phyloP scores from a whole-genome alignment of 129 eudicot genomes.

The Artemisia argyi region DNA sequence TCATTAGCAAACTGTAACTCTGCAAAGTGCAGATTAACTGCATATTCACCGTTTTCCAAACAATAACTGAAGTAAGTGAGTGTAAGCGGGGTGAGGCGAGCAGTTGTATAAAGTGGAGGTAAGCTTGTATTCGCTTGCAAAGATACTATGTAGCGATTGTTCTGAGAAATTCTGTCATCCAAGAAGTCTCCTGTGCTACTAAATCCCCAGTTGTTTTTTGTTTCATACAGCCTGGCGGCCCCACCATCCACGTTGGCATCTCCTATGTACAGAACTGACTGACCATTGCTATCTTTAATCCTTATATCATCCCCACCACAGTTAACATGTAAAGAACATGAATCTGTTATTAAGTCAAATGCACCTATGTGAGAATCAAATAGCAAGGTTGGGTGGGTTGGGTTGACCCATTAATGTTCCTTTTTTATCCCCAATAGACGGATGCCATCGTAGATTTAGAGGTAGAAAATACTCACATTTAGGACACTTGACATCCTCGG shows the following conservation, averaged over 20 bases:
- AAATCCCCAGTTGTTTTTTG: constrained; percentile 63
- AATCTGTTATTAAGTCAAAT: constrained; percentile 40
- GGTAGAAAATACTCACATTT: constrained; percentile 57
- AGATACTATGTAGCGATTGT: constrained; percentile 41
- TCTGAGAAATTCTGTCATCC: constrained; percentile 65
- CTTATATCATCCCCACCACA: constrained; percentile 71
- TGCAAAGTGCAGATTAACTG: constrained; percentile 73
- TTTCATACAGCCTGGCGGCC: constrained; percentile 48
- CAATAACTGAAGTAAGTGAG: constrained; percentile 80
- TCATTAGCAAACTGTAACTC: constrained; percentile 68
- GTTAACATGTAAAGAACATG: constrained; percentile 83
- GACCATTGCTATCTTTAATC: constrained; percentile 33
- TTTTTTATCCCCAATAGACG: background rate
- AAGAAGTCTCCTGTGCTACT: constrained; percentile 90
- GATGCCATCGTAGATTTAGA: background rate
- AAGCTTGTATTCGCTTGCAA: constrained; percentile 42
- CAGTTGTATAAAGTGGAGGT: constrained; percentile 55
- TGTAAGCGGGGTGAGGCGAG: constrained; percentile 80
- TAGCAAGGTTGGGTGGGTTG: background rate
- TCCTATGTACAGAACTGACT: constrained; percentile 60
- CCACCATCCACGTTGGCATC: constrained; percentile 65
- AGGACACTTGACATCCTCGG: constrained; percentile 51
- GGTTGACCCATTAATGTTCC: background rate
- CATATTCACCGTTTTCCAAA: constrained; percentile 80
- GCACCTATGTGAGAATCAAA: too few species aligned